Conservation (phyloP, 2,329 filamentous ascomycete genomes). For the Venturia effusa region DNA sequence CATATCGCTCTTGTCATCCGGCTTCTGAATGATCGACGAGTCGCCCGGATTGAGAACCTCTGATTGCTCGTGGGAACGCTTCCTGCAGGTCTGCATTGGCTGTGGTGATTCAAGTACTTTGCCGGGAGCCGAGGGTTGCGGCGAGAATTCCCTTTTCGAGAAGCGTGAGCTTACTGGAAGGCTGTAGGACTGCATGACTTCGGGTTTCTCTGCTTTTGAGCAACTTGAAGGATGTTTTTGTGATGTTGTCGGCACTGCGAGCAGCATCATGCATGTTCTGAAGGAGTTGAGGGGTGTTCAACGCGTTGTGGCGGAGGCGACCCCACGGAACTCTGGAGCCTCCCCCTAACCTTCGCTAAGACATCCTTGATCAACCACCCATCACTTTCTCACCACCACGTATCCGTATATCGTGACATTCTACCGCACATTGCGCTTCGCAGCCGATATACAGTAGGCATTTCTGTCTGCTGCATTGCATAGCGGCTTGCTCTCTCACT, state of each 20-base stretch:
- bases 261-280: no score
- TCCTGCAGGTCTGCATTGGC: background rate
- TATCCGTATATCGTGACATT: background rate
- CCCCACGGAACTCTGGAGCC: background rate
- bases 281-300: background rate
- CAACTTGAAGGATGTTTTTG: background rate
- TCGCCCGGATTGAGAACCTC: no score
- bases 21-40: background rate
- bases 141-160: background rate
- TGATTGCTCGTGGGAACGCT: background rate
- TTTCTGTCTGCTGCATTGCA: conserved; percentile 1
- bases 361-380: background rate
- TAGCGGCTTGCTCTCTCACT: background rate
- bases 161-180: background rate
- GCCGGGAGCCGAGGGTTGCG: background rate
- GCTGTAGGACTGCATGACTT: background rate
- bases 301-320: background rate
- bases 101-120: background rate
- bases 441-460: background rate
- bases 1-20: background rate
- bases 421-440: background rate
- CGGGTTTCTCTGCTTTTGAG: background rate
- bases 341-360: background rate
- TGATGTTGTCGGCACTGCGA: background rate
- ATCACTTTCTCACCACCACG: background rate